Percentiles rank a stretch among this genome's conserved stretches.
Evolutionary conservation across 2,329 filamentous ascomycete species (phyloP).

Genomic region (Pyrenochaeta sp.): DNA sequence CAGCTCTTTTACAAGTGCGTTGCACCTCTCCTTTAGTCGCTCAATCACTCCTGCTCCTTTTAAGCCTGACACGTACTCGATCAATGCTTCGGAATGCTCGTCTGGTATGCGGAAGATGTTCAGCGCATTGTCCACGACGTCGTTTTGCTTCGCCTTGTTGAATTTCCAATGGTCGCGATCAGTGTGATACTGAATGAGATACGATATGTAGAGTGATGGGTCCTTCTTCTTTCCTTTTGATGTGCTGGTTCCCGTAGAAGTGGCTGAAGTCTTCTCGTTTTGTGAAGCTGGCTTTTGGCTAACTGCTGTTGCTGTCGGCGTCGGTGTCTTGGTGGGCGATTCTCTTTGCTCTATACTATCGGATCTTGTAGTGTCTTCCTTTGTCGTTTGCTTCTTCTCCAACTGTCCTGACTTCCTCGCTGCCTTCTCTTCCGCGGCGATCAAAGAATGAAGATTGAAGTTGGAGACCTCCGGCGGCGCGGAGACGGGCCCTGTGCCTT

Average conservation of each 20-base stretch:
- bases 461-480: conserved; percentile 34
- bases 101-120: conserved; percentile 75
- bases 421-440: conserved; percentile 21
- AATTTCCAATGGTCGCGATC: conserved; percentile 85
- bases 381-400: conserved; percentile 25
- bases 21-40: conserved; percentile 72
- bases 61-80: conserved; percentile 80
- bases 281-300: conserved; percentile 4
- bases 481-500: conserved; percentile 33
- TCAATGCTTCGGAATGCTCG: conserved; percentile 72
- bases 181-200: conserved; percentile 78
- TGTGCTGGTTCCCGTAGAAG: conserved; percentile 1
- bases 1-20: conserved; percentile 65
- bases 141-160: conserved; percentile 90
- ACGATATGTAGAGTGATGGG: conserved; percentile 73
- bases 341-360: not conserved
- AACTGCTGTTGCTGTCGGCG: conserved; percentile 2
- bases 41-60: conserved; percentile 75
- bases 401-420: conserved; percentile 24
- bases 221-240: conserved; percentile 53
- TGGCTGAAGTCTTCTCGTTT: not conserved
- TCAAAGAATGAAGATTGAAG: conserved; percentile 33
- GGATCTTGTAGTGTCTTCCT: conserved; percentile 6
- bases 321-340: conserved; percentile 8
- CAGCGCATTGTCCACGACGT: conserved; percentile 84